Percentiles rank a stretch among this genome's conserved stretches.
Evolutionary conservation across 2,329 filamentous ascomycete genomes (phyloP).

Genomic region (Trichoderma harzianum): DNA sequence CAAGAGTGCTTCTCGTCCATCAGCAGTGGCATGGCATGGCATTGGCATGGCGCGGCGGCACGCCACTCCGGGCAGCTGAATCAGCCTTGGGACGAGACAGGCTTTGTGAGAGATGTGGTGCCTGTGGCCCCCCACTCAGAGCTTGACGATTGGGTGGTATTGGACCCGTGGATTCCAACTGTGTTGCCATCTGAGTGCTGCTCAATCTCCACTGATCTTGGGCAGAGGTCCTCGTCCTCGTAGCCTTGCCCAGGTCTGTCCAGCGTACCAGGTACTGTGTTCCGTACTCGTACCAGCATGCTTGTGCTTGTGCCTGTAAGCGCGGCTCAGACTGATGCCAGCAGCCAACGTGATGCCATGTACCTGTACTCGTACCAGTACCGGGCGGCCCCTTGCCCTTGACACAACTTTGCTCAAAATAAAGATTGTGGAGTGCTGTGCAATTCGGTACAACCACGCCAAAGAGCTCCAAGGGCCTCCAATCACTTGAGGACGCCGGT

Average conservation of each 20-base stretch:
- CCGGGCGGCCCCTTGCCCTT: background rate
- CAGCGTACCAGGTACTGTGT: background rate
- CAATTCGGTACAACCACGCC: background rate
- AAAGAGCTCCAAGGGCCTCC: background rate
- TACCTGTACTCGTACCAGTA: background rate
- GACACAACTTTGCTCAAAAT: conserved; percentile 14
- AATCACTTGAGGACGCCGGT: background rate
- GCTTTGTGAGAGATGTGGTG: conserved; percentile 8
- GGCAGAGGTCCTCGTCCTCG: background rate
- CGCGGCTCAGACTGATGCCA: background rate
- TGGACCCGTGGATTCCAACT: conserved; percentile 6
- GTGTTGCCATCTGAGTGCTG: conserved; percentile 1
- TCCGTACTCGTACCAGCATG: background rate
- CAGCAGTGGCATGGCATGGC: background rate
- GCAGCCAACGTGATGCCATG: conserved; percentile 3
- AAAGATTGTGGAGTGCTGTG: conserved; percentile 11
- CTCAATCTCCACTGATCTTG: conserved; percentile 23
- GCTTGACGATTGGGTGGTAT: conserved; percentile 21
- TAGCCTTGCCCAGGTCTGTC: conserved; percentile 2
- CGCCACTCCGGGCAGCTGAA: conserved; percentile 17
- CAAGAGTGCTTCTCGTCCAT: background rate
- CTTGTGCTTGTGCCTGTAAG: background rate
- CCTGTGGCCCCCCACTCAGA: conserved; percentile 20
- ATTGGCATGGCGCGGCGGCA: conserved; percentile 3
- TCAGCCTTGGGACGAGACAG: conserved; percentile 3